Evolutionary conservation across 1,284 basidiomycete species (phyloP), one percentile per base, ranked within the genome.

Genomic region (Puccinia novopanici): DNA sequence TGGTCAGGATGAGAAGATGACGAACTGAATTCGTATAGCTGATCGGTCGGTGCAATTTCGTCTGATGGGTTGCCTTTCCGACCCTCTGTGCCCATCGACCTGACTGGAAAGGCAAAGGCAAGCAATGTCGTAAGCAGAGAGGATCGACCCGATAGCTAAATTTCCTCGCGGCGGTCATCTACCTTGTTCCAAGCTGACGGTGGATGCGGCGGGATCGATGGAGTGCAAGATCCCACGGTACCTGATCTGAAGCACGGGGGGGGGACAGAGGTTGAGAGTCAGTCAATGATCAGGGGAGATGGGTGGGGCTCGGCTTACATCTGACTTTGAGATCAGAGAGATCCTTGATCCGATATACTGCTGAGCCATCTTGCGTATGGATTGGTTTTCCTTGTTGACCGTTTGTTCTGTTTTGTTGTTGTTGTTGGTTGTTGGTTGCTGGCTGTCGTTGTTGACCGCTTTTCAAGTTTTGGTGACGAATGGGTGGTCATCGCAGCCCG

Each of bases 11-110:
- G 68, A 19, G 13, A 40, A 37, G 19, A 68, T 45, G n/a, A 82
- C 83, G 34, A n/a, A 84, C 84, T 78, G 67, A 78, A 78, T 78
- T 85, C 84, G 82, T 85, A 84, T 68, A 84, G 82, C 57, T 83
- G 82, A 77, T 85, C 84, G 68, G 75, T 83, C 2, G 83, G 72
- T 13, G 83, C 82, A 10, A 85, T 84, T 75, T 84, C 84, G 70
- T 83, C 82, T 13, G 82, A 80, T 2, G 83, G 83, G 74, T 83
- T 83, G 40, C 67, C 74, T 71, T 84, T 84, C 42, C 84, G 81
- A 19, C 84, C 84, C 80, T 85, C 84, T 0, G 84, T 84, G 8
- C 84, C 84, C 76, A 84, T 82, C 12, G 83, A 84, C n/a, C 84
- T 82, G 27, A 85, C 84, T 84, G 81, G 24, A 34, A 48, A 0